These are phyloP conservation scores for Dactylorhiza incarnata DNA, from an alignment of 106 monocot genomes.

Conservation along the genomic window DNA sequence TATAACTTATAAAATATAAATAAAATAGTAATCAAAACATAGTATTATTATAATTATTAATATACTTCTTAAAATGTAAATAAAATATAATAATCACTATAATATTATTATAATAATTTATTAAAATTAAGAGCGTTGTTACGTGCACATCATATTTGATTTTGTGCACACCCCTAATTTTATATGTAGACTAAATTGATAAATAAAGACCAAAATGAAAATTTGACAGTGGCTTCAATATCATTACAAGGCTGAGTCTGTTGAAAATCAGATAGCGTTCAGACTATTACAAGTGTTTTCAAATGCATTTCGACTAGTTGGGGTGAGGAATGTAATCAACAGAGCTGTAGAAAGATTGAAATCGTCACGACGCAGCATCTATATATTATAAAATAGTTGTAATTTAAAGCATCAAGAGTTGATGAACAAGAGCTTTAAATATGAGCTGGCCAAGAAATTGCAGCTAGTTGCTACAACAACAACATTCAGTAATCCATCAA, in stretches of 20 bases:
- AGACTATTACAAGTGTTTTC: conserved; percentile 22
- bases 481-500: not conserved
- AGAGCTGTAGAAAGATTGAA: conserved; percentile 19
- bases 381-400: not conserved
- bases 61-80: no score
- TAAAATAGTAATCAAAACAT: no score
- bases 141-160: no score
- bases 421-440: not conserved
- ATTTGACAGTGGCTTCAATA: no score
- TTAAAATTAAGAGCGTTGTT: no score
- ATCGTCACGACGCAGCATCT: conserved; percentile 15
- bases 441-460: not conserved
- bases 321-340: conserved; percentile 26
- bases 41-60: no score
- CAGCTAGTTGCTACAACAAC: not conserved
- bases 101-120: no score
- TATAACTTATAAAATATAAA: no score
- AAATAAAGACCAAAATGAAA: no score
- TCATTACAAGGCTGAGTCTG: conserved; percentile 17
- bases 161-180: no score
- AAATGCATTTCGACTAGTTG: conserved; percentile 27
- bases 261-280: conserved; percentile 15
- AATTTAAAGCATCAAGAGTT: not conserved
- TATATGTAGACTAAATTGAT: no score
- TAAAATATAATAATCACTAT: no score